Conservation (phyloP, 768 basidiomycete genomes). For the Hypholoma fasciculare region DNA sequence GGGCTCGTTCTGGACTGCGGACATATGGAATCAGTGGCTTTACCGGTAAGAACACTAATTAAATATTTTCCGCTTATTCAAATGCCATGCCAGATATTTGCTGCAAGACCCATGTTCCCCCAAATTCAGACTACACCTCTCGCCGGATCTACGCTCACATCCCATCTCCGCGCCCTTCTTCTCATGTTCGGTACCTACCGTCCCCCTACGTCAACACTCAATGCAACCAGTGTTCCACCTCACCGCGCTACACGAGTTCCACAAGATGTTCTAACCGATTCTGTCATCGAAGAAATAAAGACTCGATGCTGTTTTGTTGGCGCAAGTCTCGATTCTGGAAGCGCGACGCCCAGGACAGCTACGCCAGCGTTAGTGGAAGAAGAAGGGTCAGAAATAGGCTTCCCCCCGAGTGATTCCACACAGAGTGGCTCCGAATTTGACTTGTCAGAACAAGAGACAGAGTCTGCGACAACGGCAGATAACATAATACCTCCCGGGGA, state of each 20-base stretch:
- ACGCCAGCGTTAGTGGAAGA: conserved; percentile 22
- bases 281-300: conserved; percentile 87
- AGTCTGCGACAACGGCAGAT: conserved; percentile 57
- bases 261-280: conserved; percentile 74
- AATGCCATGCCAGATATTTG: conserved; percentile 70
- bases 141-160: conserved; percentile 80
- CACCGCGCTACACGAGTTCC: conserved; percentile 71
- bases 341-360: conserved; percentile 25
- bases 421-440: conserved; percentile 66
- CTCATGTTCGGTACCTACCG: conserved; percentile 82
- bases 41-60: conserved; percentile 65
- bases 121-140: conserved; percentile 83
- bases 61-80: background rate
- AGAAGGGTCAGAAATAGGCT: conserved; percentile 39
- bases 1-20: conserved; percentile 95
- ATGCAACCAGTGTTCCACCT: conserved; percentile 62
- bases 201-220: conserved; percentile 77
- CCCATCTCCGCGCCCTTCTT: conserved; percentile 79
- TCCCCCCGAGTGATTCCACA: conserved; percentile 49
- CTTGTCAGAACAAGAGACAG: conserved; percentile 53
- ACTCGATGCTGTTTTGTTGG: conserved; percentile 90
- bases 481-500: conserved; percentile 35
- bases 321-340: conserved; percentile 46
- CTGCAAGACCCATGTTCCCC: conserved; percentile 84
- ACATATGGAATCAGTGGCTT: conserved; percentile 83